phyloP scores from a whole-genome alignment of 1,284 basidiomycete species.

The Fomitopsis palustris region DNA sequence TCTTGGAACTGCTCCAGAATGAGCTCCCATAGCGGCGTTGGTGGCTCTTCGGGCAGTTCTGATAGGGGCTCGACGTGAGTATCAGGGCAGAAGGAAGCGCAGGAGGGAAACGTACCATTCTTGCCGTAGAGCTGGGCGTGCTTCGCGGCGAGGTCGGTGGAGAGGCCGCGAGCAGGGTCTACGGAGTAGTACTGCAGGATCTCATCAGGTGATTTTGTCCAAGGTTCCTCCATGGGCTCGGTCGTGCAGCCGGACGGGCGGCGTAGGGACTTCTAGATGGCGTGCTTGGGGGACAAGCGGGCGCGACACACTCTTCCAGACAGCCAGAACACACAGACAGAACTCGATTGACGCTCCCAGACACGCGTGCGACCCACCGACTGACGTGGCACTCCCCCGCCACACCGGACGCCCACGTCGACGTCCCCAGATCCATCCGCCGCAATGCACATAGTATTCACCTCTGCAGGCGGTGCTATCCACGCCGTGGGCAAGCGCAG shows the following conservation, averaged over 20 bases:
- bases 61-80: conserved; percentile 6
- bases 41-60: conserved; percentile 88
- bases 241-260: background rate
- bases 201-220: conserved; percentile 63
- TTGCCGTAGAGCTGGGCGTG: conserved; percentile 81
- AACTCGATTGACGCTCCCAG: background rate
- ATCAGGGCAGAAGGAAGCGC: background rate
- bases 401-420: background rate
- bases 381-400: background rate
- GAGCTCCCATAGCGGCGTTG: conserved; percentile 90
- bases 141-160: conserved; percentile 57
- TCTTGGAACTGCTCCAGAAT: conserved; percentile 98
- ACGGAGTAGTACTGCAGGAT: conserved; percentile 66
- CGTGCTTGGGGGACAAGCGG: conserved; percentile 1
- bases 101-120: conserved; percentile 60
- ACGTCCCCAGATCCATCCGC: no score
- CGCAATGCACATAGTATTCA: no score
- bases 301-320: background rate
- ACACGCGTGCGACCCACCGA: background rate
- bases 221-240: conserved; percentile 61
- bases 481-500: no score
- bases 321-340: background rate
- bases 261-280: background rate
- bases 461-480: no score
- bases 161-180: conserved; percentile 53